Evolutionary conservation across 345 rosid species (phyloP), one percentile per base, ranked within the genome.

Genomic region (Syzygium grande): DNA sequence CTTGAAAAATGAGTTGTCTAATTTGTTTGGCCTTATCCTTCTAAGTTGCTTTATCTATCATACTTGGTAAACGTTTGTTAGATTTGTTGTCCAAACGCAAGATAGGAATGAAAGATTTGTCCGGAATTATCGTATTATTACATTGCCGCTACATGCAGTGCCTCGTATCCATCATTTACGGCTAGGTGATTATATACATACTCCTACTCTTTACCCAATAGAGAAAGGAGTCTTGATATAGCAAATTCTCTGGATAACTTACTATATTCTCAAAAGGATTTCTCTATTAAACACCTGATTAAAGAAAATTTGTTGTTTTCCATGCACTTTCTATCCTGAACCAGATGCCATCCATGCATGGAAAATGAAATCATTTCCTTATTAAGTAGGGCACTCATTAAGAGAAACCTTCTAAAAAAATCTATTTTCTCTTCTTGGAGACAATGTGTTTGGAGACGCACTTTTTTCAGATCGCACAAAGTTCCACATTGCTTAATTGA

Each of bases 371-470:
- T 7, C 30, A 65, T 29, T 65, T 2, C 78, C 41, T 29, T 65
- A 15, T 65, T 15, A 65, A 29, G 78, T 9, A 65, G 9, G 17
- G 58, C 23, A 54, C 9, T 54, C 58, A 7, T 54, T 8, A 54
- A 54, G 8, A 54, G 7, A 65, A 65, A 65, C 21, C 41, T 65
- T 30, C 41, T 65, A 10, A 30, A 65, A 65, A 29, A 15, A 29
- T 7, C 22, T 41, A 1, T 29, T 7, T 63, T 65, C 5, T 15
- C 22, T n/a, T 58, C 9, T 56, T 6, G 2, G 14, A 23, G 68
- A 3, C 23, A 68, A 16, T 2, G 23, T 4, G 19, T 94, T 94
- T 88, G 89, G 79, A 56, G 87, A 93, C 1, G 3, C 79, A 68
- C 12, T 16, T 68, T 34, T 17, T 68, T 9, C 22, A 2, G 5